These are phyloP conservation scores for Allantophomopsis lycopodina DNA, from an alignment of 2,329 filamentous ascomycete species.

Conservation along the genomic window DNA sequence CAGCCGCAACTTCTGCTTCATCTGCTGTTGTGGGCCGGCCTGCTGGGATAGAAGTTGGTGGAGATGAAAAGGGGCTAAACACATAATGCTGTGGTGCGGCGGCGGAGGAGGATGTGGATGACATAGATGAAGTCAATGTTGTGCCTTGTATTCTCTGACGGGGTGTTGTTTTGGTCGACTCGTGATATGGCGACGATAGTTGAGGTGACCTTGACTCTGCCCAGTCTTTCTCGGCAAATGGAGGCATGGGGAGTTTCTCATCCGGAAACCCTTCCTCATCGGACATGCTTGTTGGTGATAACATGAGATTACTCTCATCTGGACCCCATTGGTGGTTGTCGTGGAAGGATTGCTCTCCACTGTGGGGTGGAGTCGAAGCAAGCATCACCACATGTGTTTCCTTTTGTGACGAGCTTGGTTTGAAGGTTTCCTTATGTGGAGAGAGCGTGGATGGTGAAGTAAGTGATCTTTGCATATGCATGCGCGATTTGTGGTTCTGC, in stretches of 20 bases:
- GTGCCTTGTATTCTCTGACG: not conserved
- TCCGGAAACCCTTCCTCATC: not conserved
- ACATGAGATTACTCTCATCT: not conserved
- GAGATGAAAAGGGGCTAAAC: not conserved
- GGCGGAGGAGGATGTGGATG: not conserved
- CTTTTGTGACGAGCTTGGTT: conserved; percentile 11
- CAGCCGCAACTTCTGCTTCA: conserved; percentile 22
- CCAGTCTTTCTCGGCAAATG: too few species aligned
- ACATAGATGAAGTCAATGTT: not conserved
- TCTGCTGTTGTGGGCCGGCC: not conserved
- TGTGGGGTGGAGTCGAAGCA: not conserved
- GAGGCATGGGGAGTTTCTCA: too few species aligned
- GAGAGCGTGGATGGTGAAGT: conserved; percentile 38
- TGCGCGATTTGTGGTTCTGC: conserved; percentile 2
- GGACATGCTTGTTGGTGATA: not conserved
- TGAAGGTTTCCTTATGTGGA: conserved; percentile 23
- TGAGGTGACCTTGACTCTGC: not conserved
- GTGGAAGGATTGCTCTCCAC: not conserved
- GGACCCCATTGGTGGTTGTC: not conserved
- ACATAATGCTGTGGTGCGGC: not conserved
- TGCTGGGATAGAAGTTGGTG: not conserved
- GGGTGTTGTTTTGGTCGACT: not conserved
- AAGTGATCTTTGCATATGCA: conserved; percentile 29
- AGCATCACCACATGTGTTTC: conserved; percentile 10
- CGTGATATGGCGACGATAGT: not conserved